Evolutionary conservation across 805 yeast species (phyloP).

Genomic region (Yamadazyma kitorensis): DNA sequence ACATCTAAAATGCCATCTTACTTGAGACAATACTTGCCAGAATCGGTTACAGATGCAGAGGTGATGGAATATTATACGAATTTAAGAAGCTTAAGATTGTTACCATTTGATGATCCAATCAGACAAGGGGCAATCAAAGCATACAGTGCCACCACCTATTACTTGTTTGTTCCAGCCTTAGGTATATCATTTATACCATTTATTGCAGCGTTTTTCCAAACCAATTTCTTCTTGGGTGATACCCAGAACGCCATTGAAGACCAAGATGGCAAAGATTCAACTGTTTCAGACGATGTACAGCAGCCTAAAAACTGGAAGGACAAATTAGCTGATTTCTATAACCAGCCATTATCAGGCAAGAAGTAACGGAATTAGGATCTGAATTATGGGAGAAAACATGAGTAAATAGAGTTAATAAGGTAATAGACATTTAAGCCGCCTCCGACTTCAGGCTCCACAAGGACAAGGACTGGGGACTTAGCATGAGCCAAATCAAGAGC

Average conservation of each 20-base stretch:
- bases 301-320: slow-evolving; percentile 11
- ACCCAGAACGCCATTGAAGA: slow-evolving; percentile 33
- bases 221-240: slow-evolving; percentile 33
- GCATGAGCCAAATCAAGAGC: too few relatives aligned
- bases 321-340: slow-evolving; percentile 14
- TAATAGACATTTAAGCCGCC: too few relatives aligned
- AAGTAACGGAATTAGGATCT: too few relatives aligned
- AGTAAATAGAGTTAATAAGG: too few relatives aligned
- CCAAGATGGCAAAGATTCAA: slow-evolving; percentile 8
- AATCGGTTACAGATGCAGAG: slow-evolving; percentile 14
- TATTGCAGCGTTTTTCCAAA: slow-evolving; percentile 29
- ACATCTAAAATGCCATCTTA: slow-evolving; percentile 24
- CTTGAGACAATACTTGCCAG: slow-evolving; percentile 26
- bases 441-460: too few relatives aligned
- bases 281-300: not conserved
- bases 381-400: too few relatives aligned
- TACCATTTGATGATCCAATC: slow-evolving; percentile 21
- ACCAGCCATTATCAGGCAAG: too few relatives aligned
- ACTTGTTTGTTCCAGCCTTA: slow-evolving; percentile 24
- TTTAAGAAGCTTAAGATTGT: slow-evolving; percentile 19
- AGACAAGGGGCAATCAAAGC: slow-evolving; percentile 33
- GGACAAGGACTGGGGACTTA: too few relatives aligned
- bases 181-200: slow-evolving; percentile 28
- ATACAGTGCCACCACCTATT: slow-evolving; percentile 25
- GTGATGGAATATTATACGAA: slow-evolving; percentile 20